These are phyloP conservation scores for Plasmodium cynomolgi DNA, from an alignment of 169 alveolate genomes.

Conservation along the genomic window DNA sequence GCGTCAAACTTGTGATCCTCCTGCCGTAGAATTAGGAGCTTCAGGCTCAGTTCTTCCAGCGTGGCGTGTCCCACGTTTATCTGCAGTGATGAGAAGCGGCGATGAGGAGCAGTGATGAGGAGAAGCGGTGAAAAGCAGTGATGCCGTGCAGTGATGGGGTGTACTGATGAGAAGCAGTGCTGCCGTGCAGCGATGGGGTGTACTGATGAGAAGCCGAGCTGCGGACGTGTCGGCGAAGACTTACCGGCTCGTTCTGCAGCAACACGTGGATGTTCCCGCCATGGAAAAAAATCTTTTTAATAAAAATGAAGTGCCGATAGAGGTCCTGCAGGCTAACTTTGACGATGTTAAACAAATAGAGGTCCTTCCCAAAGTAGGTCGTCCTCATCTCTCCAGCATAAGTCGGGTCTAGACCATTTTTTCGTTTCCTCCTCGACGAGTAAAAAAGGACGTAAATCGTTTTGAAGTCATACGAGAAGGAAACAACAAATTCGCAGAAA, in stretches of 20 bases:
- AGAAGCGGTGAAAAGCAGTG: not conserved
- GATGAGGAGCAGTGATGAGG: not conserved
- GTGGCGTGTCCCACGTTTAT: constrained; percentile 33
- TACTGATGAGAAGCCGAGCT: not conserved
- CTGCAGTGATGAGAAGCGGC: not conserved
- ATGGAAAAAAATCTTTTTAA: constrained; percentile 39
- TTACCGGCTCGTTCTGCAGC: constrained; percentile 40
- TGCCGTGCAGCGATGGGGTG: not conserved
- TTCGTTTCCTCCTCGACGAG: constrained; percentile 13
- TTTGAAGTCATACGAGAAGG: constrained; percentile 50
- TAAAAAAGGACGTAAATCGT: constrained; percentile 23
- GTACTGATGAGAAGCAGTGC: not conserved
- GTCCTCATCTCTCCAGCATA: not conserved
- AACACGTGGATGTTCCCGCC: not conserved
- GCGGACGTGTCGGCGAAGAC: not conserved
- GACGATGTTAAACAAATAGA: not conserved
- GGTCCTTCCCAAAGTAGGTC: constrained; percentile 1
- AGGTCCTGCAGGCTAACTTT: not conserved
- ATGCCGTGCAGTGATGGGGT: too few species aligned
- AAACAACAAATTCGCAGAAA: constrained; percentile 32
- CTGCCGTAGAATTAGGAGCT: constrained; percentile 1
- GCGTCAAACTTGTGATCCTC: constrained; percentile 32
- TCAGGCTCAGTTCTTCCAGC: constrained; percentile 21
- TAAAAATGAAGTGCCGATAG: constrained; percentile 24
- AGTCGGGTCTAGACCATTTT: not conserved